Evolutionary conservation across 345 rosid genomes (phyloP), one percentile per base, ranked within the genome.

Genomic region (Linum tenue): DNA sequence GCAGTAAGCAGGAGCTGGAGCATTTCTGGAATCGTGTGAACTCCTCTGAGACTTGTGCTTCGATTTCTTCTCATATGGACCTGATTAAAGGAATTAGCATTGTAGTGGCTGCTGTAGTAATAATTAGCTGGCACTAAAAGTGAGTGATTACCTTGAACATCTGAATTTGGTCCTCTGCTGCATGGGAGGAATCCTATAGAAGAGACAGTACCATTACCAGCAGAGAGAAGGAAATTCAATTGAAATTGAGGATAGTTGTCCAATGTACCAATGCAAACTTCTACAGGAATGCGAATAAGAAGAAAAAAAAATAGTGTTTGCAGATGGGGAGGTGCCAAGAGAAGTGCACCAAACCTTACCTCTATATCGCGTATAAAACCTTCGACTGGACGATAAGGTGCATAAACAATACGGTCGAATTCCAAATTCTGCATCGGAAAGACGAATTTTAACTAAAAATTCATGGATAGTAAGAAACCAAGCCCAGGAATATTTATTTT

Each of bases 331-430:
- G n/a, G n/a, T n/a, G n/a, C n/a, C 10, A 66, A 72, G 22, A 40
- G 8, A 67, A 55, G 15, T 16, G 12, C 15, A 9, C 12, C 3
- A 36, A 17, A 3, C 62, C 71, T 65, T 70, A 88, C 99, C 89
- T 84, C 83, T 80, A 94, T 74, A 73, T 84, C 86, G 78, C 74
- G 53, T 63, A 85, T 71, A 84, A 90, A 94, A 70, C 99, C 99
- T 88, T 86, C 92, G 68, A 94, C 67, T 5, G 99, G 78, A 16
- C 95, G 99, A 68, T 94, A 90, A 7, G 99, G 99, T 55, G 89
- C 92, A 81, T 72, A 94, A 36, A 94, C 96, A 75, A 94, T 94
- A 67, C 90, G 95, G 84, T 94, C 97, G 74, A 94, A 94, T 61
- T 83, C 96, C 84, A 94, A 81, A 78, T 86, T 87, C 99, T 94